Evolutionary conservation across 805 yeast species (phyloP), one percentile per base, ranked within the genome.

Genomic region (Danielia reshetovae): DNA sequence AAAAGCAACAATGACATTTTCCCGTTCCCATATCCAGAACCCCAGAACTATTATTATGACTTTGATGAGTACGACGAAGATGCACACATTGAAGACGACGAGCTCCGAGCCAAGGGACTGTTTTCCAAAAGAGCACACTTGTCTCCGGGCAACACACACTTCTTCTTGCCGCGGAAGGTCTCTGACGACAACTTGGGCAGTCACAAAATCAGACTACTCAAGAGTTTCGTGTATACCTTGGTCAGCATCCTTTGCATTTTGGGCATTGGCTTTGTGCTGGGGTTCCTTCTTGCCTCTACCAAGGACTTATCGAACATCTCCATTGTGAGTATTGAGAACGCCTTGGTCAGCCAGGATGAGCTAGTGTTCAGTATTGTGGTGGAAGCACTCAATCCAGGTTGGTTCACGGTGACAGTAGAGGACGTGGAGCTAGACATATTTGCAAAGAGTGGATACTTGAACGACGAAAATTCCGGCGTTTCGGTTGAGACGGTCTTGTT

Each of bases 381-480:
- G 15, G 82, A 78, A 39, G 95, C 94, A 0, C 76, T 81, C 48
- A 90, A 90, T 55, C 96, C 96, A 0, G 96, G 97, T 0, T 74
- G 89, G 59, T 68, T 88, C 45, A 70, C 83, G 2, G 76, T 88
- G 4, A 62, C 66, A 2, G 68, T 89, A 2, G 65, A 68, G 27
- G 75, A 77, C 10, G 80, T 81, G 7, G 90, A 85, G 45, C 58
- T 90, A 27, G 97, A 90, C 55, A 68, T 90, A 2, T 90, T 90
- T 65, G 97, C 90, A 2, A 80, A 79, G 48, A 75, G 85, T 30
- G 70, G 77, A 5, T 74, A 70, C 46, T 51, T 74, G 21, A 32
- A 28, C 7, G 41, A 34, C 11, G 10, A 23, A 22, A 8, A 9
- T 10, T 18, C 25, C 5, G 36, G 29, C 12, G 16, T 25, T 22